A percentile compares a stretch with the other conserved stretches of the same genome.
Evolutionary conservation across 2,329 filamentous ascomycete genomes (phyloP).

Genomic region (Fusarium sp.): DNA sequence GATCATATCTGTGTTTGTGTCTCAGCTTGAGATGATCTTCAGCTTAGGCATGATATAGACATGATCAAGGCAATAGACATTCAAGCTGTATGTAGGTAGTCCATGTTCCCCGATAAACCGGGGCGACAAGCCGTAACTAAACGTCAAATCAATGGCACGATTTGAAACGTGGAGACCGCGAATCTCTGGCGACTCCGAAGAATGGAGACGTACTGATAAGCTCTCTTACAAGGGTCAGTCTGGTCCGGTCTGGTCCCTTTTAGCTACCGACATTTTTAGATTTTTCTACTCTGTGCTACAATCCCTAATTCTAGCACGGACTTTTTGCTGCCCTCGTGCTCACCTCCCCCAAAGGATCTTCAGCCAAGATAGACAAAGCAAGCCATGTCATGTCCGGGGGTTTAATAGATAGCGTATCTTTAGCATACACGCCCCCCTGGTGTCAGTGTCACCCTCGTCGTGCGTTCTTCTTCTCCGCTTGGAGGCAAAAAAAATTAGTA

Average conservation of each 20-base stretch:
- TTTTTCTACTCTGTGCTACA: not conserved
- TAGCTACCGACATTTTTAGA: not conserved
- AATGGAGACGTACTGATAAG: slow-evolving; percentile 14
- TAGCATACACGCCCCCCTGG: slow-evolving; percentile 1
- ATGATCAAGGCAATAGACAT: too few species aligned
- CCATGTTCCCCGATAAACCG: too few species aligned
- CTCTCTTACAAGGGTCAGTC: not conserved
- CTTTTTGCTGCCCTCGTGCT: slow-evolving; percentile 13
- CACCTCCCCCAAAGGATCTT: slow-evolving; percentile 17
- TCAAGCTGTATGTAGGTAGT: too few species aligned
- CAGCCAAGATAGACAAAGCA: not conserved
- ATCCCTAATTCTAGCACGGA: too few species aligned
- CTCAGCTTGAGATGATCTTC: too few species aligned
- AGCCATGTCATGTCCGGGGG: not conserved
- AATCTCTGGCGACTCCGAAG: slow-evolving; percentile 1
- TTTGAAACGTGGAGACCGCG: not conserved
- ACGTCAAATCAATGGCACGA: not conserved
- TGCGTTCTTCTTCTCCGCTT: not conserved
- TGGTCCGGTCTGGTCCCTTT: not conserved
- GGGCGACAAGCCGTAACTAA: too few species aligned
- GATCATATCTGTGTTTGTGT: too few species aligned
- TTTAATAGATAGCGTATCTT: not conserved
- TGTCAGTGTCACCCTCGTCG: not conserved
- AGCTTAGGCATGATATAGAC: too few species aligned
- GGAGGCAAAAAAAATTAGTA: slow-evolving; percentile 10